A percentile compares a stretch with the other conserved stretches of the same genome.
Evolutionary conservation across 768 basidiomycete species (phyloP).

Genomic region (Mycena pura): DNA sequence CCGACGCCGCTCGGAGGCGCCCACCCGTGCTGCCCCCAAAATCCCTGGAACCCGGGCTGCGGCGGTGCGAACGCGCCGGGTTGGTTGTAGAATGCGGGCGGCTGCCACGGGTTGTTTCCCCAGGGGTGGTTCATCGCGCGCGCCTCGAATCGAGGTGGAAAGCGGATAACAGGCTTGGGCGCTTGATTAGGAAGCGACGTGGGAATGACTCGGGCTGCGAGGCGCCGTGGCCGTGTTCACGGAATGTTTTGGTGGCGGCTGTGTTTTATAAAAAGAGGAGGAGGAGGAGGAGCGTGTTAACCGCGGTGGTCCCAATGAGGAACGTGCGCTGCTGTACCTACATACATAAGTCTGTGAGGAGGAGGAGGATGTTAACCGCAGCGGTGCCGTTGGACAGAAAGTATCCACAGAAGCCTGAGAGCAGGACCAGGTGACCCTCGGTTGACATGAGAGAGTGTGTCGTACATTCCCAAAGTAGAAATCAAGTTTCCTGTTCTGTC

Average conservation of each 20-base stretch:
- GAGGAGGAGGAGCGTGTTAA: too few relatives aligned
- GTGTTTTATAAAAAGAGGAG: too few relatives aligned
- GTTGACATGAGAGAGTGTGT: too few relatives aligned
- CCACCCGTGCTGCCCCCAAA: conserved; percentile 18
- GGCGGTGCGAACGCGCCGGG: background rate
- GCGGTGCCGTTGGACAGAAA: too few relatives aligned
- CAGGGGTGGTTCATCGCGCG: conserved; percentile 4
- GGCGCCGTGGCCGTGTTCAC: background rate
- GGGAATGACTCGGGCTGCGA: conserved; percentile 20
- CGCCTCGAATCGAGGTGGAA: conserved; percentile 5
- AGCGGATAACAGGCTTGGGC: conserved; percentile 6
- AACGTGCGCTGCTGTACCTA: too few relatives aligned
- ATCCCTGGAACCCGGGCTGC: conserved; percentile 7
- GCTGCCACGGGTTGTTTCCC: conserved; percentile 19
- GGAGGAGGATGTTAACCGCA: too few relatives aligned
- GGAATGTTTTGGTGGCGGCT: too few relatives aligned
- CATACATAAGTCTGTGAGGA: too few relatives aligned
- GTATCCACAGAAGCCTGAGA: background rate
- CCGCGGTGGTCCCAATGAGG: too few relatives aligned
- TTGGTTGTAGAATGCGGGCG: conserved; percentile 13
- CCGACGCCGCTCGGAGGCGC: conserved; percentile 16
- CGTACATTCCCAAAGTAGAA: conserved; percentile 14
- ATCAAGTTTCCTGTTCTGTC: conserved; percentile 19
- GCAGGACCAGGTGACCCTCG: background rate
- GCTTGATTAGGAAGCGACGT: conserved; percentile 11